phyloP scores from a whole-genome alignment of 1,284 basidiomycete genomes.

The Ganoderma lingzhi region DNA sequence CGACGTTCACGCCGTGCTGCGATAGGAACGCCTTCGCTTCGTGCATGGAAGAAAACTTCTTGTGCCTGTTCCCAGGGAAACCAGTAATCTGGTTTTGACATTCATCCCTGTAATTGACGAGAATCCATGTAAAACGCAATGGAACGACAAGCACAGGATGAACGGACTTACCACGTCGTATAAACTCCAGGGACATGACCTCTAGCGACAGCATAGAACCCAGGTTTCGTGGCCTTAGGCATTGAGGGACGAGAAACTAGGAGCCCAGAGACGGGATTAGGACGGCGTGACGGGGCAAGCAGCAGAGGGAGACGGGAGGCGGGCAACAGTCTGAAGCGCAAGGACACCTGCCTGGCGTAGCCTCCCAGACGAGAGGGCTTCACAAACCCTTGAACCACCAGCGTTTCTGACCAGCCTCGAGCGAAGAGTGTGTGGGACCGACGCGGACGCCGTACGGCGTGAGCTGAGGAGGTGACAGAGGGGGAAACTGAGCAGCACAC shows the following conservation, averaged over 20 bases:
- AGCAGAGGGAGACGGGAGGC: background rate
- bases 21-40: slow-evolving; percentile 56
- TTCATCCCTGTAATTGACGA: slow-evolving; percentile 53
- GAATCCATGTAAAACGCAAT: too few relatives aligned
- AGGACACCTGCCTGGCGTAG: background rate
- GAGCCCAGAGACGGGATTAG: background rate
- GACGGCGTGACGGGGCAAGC: background rate
- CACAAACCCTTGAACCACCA: background rate
- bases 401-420: background rate
- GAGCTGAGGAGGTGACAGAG: too few relatives aligned
- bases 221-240: slow-evolving; percentile 32
- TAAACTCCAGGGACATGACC: slow-evolving; percentile 39
- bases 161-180: slow-evolving; percentile 35
- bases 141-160: background rate
- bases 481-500: too few relatives aligned
- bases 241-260: slow-evolving; percentile 7
- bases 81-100: slow-evolving; percentile 67
- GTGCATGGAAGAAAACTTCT: slow-evolving; percentile 61
- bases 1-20: slow-evolving; percentile 13
- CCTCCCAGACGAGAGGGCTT: background rate
- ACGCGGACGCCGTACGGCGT: too few relatives aligned
- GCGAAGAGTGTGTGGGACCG: too few relatives aligned
- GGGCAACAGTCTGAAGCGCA: background rate
- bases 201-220: slow-evolving; percentile 41
- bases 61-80: slow-evolving; percentile 63